These are phyloP conservation scores for Gomphus bonarii DNA, from an alignment of 1,284 basidiomycete genomes.

Conservation along the genomic window DNA sequence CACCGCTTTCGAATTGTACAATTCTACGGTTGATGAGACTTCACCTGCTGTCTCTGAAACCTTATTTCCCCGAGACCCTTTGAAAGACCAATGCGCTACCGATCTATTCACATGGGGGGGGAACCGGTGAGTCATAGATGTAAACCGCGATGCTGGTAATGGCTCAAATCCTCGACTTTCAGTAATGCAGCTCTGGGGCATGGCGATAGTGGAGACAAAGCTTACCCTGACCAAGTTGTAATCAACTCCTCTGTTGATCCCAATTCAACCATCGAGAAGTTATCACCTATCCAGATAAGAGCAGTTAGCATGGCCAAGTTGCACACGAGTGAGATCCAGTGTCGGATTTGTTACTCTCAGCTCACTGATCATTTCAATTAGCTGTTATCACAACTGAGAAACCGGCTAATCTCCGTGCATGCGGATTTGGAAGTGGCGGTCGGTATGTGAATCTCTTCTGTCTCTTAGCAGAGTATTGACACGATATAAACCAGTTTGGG, in stretches of 20 bases:
- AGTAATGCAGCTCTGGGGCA: conserved; percentile 82
- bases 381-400: conserved; percentile 69
- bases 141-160: background rate
- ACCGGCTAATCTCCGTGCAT: conserved; percentile 67
- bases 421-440: conserved; percentile 81
- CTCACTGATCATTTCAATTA: conserved; percentile 14
- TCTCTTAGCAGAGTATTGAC: no score
- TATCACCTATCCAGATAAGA: conserved; percentile 51
- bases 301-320: conserved; percentile 74
- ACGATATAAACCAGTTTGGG: conserved; percentile 49
- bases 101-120: conserved; percentile 90
- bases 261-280: conserved; percentile 20
- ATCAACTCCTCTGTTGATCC: conserved; percentile 22
- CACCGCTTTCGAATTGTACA: conserved; percentile 91
- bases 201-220: conserved; percentile 72
- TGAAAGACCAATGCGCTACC: conserved; percentile 23
- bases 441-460: no score
- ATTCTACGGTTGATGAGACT: conserved; percentile 73
- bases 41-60: conserved; percentile 33
- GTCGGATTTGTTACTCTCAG: background rate
- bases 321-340: conserved; percentile 49
- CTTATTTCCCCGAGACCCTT: conserved; percentile 17
- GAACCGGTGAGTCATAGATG: conserved; percentile 49
- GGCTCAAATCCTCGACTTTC: conserved; percentile 6
- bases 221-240: conserved; percentile 71